Evolutionary conservation across 2,329 filamentous ascomycete genomes (phyloP).

Genomic region (Lizonia empirigonia): DNA sequence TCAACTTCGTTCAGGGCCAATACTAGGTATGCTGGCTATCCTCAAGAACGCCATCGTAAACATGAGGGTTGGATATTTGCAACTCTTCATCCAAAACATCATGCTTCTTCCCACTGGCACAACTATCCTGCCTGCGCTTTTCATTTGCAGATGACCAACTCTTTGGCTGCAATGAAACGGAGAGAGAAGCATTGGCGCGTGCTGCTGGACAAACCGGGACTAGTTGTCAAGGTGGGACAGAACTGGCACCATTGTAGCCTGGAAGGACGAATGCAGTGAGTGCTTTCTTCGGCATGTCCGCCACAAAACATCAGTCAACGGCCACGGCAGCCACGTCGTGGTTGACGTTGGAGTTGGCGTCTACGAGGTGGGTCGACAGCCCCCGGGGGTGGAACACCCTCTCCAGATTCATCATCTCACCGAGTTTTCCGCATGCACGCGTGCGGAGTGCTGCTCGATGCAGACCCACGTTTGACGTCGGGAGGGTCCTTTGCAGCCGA

Average conservation of each 20-base stretch:
- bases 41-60: slow-evolving; percentile 9
- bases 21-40: slow-evolving; percentile 5
- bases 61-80: slow-evolving; percentile 17
- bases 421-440: slow-evolving; percentile 9
- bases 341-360: slow-evolving; percentile 1
- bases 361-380: slow-evolving; percentile 9
- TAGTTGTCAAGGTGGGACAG: neutral
- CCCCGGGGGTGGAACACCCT: slow-evolving; percentile 15
- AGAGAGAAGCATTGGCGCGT: slow-evolving; percentile 7
- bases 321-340: neutral
- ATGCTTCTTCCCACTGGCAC: slow-evolving; percentile 5
- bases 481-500: slow-evolving; percentile 5
- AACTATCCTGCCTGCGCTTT: slow-evolving; percentile 3
- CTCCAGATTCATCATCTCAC: slow-evolving; percentile 13
- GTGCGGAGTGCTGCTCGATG: slow-evolving; percentile 10
- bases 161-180: slow-evolving; percentile 7
- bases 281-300: no score
- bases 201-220: neutral
- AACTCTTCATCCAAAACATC: slow-evolving; percentile 17
- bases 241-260: neutral
- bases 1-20: slow-evolving; percentile 32
- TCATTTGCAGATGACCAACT: slow-evolving; percentile 13
- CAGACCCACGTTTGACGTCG: slow-evolving; percentile 13
- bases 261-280: no score
- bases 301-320: no score